Base-by-base conservation (phyloP, 495 filamentous ascomycete genomes). In the Penicillium paxilli region DNA sequence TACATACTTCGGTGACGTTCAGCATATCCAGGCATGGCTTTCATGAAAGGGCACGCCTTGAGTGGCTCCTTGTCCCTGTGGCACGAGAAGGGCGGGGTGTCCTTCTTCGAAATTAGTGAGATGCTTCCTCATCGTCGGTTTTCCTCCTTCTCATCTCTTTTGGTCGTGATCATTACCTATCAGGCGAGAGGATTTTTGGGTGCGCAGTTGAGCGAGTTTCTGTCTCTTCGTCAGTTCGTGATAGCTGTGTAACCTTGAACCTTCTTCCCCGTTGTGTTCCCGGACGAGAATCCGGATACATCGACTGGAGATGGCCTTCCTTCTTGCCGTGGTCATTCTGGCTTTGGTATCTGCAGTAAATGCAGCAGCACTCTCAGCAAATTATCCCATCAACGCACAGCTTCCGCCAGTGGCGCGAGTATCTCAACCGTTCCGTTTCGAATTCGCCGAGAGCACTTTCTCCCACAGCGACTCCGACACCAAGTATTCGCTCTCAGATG, bases 361-460 rank as follows among this genome's bases (percentile, higher is more conserved):
- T 45, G 82, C 82, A 40, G 59, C 59, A 66, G 63, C 44, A 76
- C 80, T 48, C 54, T 65, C 49, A 21, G 73, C 86, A 45, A 80
- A 81, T 30, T 87, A 90, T 47, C 87, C 87, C 0, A 77, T 92
- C 57, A 91, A 91, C 66, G 79, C 87, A 5, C 89, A 94, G 63
- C 77, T 91, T 10, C 89, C 89, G 32, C 87, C 87, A 4, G 85
- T 91, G 47, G 90, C 88, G 3, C 81, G 87, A 49, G 75, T 86
- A 5, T 79, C 77, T 8, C 57, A 87, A 55, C 72, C 77, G 0
- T 92, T 87, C 68, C 73, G 69, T 30, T 92, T 91, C 69, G 72
- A 76, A 32, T 88, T 92, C 65, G 84, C 87, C 4, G 69, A 75
- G 12, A 80, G 83, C 35, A 91, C 88, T 0, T 91, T 92, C 66